These are phyloP conservation scores for Cladosporium phlei DNA, from an alignment of 2,329 filamentous ascomycete genomes.

Conservation along the genomic window DNA sequence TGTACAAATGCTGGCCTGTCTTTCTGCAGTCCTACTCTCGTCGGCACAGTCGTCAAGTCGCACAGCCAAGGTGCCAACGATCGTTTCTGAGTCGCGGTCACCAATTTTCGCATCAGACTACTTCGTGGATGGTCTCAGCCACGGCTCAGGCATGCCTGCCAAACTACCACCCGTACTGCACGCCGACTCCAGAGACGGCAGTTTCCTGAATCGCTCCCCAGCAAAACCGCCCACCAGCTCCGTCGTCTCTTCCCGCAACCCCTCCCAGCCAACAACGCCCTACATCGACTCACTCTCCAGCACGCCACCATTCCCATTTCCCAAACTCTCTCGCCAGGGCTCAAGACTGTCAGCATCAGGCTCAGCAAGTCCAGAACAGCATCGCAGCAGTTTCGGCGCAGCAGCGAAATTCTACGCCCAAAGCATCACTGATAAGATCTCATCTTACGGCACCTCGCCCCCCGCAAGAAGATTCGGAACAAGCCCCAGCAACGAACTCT, in stretches of 20 bases:
- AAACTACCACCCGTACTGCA: slow-evolving; percentile 17
- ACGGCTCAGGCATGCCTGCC: not conserved
- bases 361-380: slow-evolving; percentile 29
- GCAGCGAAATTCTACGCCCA: slow-evolving; percentile 32
- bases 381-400: slow-evolving; percentile 31
- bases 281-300: slow-evolving; percentile 26
- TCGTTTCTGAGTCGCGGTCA: not conserved
- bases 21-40: slow-evolving; percentile 52
- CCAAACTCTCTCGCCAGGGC: slow-evolving; percentile 20
- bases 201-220: slow-evolving; percentile 16
- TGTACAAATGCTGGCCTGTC: slow-evolving; percentile 62
- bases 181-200: slow-evolving; percentile 14
- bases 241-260: slow-evolving; percentile 22
- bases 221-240: slow-evolving; percentile 17
- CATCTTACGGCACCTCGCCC: slow-evolving; percentile 30
- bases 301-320: slow-evolving; percentile 26
- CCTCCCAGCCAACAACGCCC: slow-evolving; percentile 28
- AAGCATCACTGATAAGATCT: slow-evolving; percentile 31
- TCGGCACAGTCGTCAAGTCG: not conserved
- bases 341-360: slow-evolving; percentile 24
- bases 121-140: not conserved
- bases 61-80: not conserved
- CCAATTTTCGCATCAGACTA: not conserved
- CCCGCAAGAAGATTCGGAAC: slow-evolving; percentile 22
- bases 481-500: slow-evolving; percentile 28